Evolutionary conservation across 1,284 basidiomycete genomes (phyloP).

Genomic region (Microbotryomycetes sp.): DNA sequence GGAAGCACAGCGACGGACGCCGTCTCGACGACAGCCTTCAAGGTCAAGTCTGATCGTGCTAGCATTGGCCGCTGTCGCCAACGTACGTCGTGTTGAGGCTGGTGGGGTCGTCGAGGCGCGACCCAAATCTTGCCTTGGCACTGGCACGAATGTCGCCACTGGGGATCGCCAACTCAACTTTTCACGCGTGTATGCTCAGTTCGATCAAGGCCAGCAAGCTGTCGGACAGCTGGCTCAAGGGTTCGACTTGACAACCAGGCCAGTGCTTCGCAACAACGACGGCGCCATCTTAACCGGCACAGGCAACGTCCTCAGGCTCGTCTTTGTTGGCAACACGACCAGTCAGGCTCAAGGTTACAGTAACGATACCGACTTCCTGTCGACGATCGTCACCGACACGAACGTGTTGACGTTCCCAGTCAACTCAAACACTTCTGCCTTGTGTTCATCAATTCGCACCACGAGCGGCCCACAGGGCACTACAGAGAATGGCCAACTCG

Average conservation of each 20-base stretch:
- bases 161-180: constrained; percentile 26
- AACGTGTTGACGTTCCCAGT: constrained; percentile 69
- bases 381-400: constrained; percentile 44
- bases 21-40: no score
- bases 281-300: constrained; percentile 19
- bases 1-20: no score
- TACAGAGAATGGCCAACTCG: constrained; percentile 25
- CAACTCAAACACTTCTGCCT: constrained; percentile 60
- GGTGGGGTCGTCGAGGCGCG: constrained; percentile 9
- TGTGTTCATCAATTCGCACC: constrained; percentile 68
- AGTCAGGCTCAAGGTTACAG: constrained; percentile 29
- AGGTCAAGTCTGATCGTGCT: no score
- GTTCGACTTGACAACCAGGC: constrained; percentile 4
- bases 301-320: constrained; percentile 30
- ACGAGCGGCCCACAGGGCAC: constrained; percentile 41
- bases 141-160: constrained; percentile 14
- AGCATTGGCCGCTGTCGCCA: no score
- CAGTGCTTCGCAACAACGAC: constrained; percentile 14
- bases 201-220: constrained; percentile 22
- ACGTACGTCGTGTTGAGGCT: no score
- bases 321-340: constrained; percentile 27
- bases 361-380: constrained; percentile 31
- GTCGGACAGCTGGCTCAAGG: constrained; percentile 22
- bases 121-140: constrained; percentile 22
- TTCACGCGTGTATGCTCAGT: constrained; percentile 29